Evolutionary conservation across 768 basidiomycete genomes (phyloP).

Genomic region (Mycena venus): DNA sequence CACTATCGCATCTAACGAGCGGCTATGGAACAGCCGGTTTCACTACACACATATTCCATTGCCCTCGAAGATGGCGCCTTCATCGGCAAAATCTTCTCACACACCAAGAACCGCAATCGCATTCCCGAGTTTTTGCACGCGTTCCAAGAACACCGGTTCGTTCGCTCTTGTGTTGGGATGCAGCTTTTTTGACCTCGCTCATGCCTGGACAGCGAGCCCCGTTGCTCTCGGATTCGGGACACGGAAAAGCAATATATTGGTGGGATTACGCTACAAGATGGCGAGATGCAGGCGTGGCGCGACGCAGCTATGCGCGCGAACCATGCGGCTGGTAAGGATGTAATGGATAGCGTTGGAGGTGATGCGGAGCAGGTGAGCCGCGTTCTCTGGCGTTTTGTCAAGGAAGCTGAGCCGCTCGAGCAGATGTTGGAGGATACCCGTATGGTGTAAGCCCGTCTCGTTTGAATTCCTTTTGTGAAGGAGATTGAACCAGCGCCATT

Average conservation of each 20-base stretch:
- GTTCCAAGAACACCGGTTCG: slow-evolving; percentile 23
- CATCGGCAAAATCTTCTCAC: slow-evolving; percentile 29
- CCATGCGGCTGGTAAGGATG: neutral
- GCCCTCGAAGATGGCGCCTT: slow-evolving; percentile 25
- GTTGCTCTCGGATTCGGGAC: neutral
- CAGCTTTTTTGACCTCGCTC: neutral
- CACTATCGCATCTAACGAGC: too few relatives aligned
- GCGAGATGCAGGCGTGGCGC: neutral
- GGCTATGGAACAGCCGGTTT: neutral
- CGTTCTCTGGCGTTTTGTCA: too few relatives aligned
- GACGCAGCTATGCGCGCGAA: slow-evolving; percentile 7
- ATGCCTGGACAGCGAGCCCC: neutral
- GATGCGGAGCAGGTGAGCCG: neutral
- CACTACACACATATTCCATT: slow-evolving; percentile 1
- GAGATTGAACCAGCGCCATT: neutral
- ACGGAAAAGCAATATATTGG: slow-evolving; percentile 1
- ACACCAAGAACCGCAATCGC: neutral
- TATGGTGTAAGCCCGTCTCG: neutral
- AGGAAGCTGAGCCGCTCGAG: too few relatives aligned
- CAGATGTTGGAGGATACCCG: neutral
- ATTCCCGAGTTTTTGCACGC: slow-evolving; percentile 24
- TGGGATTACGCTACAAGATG: slow-evolving; percentile 6
- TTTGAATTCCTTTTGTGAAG: neutral
- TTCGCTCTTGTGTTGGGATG: neutral
- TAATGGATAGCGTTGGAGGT: neutral